Conservation (phyloP, 1,284 basidiomycete genomes). For the Violaceomyces palustris region DNA sequence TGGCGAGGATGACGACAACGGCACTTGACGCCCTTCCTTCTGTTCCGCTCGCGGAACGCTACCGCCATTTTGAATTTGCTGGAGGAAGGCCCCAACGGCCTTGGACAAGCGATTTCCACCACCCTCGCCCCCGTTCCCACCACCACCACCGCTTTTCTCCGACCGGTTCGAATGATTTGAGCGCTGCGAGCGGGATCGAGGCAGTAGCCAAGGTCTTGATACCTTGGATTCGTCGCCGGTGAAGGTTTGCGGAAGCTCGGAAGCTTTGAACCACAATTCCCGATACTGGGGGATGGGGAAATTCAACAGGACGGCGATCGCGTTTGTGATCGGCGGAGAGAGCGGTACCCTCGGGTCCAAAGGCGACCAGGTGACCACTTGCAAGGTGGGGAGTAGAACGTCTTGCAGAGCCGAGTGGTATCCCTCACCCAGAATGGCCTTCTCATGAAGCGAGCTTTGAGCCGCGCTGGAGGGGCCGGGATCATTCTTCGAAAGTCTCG, state of each 20-base stretch:
- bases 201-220: no score
- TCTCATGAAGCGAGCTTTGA: not conserved
- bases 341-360: constrained; percentile 15
- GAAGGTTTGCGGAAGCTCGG: not conserved
- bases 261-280: not conserved
- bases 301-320: constrained; percentile 43
- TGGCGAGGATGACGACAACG: not conserved
- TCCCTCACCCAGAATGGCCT: constrained; percentile 19
- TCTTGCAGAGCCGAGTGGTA: constrained; percentile 20
- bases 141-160: no score
- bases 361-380: constrained; percentile 17
- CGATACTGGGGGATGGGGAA: constrained; percentile 15
- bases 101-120: no score
- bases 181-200: no score
- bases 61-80: no score
- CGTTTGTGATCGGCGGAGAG: constrained; percentile 35
- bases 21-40: no score
- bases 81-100: no score
- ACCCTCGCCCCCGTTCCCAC: no score
- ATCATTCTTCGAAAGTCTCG: constrained; percentile 12
- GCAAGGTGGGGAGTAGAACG: constrained; percentile 28
- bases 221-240: not conserved
- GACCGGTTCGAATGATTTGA: no score
- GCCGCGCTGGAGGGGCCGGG: not conserved
- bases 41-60: no score